Conservation (phyloP, 2,329 filamentous ascomycete genomes). For the Venturia pyrina region DNA sequence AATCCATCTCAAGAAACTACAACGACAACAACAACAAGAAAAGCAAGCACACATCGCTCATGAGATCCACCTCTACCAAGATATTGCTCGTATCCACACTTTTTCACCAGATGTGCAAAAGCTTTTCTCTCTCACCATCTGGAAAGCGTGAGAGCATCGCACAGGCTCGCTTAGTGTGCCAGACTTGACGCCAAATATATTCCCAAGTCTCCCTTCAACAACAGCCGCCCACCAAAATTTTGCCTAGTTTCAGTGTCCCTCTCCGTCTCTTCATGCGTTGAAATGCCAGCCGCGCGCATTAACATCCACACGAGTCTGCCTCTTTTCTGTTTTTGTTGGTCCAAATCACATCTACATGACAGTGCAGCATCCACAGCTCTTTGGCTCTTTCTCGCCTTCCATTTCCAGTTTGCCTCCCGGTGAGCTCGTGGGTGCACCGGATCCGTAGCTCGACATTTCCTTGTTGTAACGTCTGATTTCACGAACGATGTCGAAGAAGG, state of each 20-base stretch:
- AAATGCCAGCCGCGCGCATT: background rate
- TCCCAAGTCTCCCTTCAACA: background rate
- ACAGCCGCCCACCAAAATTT: background rate
- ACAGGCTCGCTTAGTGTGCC: background rate
- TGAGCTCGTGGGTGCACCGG: slow-evolving; percentile 51
- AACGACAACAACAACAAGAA: background rate
- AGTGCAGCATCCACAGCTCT: slow-evolving; percentile 74
- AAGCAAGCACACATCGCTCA: slow-evolving; percentile 1
- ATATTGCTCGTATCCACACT: background rate
- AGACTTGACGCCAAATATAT: background rate
- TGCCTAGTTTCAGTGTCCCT: background rate
- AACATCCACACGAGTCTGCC: background rate
- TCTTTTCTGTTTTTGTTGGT: background rate
- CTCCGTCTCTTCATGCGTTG: background rate
- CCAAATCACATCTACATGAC: slow-evolving; percentile 58
- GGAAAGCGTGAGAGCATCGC: background rate
- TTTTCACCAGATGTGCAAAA: background rate
- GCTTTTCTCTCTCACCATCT: background rate
- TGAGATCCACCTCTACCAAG: background rate
- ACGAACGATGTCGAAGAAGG: slow-evolving; percentile 96
- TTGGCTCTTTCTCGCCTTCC: slow-evolving; percentile 55
- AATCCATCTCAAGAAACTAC: background rate
- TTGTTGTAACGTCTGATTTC: slow-evolving; percentile 98
- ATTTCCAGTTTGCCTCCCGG: slow-evolving; percentile 67
- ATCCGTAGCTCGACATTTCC: slow-evolving; percentile 84